These are phyloP conservation scores for Leccinum laetum DNA, from an alignment of 1,284 basidiomycete species.

Conservation along the genomic window DNA sequence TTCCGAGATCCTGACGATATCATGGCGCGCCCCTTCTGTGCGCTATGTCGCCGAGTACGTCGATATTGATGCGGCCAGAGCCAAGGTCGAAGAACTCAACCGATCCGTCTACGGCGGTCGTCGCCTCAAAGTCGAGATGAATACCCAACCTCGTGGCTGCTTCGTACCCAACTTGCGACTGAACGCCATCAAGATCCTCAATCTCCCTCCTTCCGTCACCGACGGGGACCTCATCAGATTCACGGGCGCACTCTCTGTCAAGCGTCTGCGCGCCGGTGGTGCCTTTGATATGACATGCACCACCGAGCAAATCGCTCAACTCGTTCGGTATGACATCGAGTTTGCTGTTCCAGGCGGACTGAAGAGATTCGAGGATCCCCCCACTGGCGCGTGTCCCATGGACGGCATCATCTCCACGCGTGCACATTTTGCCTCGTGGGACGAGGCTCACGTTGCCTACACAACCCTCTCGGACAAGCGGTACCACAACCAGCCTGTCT, in stretches of 20 bases:
- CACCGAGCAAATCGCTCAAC: slow-evolving; percentile 11
- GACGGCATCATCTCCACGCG: slow-evolving; percentile 35
- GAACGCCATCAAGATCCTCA: slow-evolving; percentile 34
- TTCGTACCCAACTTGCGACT: slow-evolving; percentile 21
- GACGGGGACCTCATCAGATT: slow-evolving; percentile 24
- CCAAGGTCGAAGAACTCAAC: slow-evolving; percentile 35
- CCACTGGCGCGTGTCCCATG: slow-evolving; percentile 7
- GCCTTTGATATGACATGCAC: not conserved
- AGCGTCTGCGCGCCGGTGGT: slow-evolving; percentile 16
- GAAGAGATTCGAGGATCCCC: slow-evolving; percentile 22
- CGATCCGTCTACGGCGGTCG: slow-evolving; percentile 36
- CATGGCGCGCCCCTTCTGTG: slow-evolving; percentile 42
- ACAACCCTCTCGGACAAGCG: slow-evolving; percentile 29
- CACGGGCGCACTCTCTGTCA: slow-evolving; percentile 23
- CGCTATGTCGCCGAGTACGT: slow-evolving; percentile 40
- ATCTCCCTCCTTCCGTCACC: slow-evolving; percentile 23
- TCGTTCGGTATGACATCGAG: slow-evolving; percentile 22
- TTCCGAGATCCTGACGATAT: slow-evolving; percentile 40
- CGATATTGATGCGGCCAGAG: slow-evolving; percentile 17
- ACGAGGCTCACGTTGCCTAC: slow-evolving; percentile 41
- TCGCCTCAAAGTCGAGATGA: slow-evolving; percentile 42
- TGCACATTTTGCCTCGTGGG: slow-evolving; percentile 46
- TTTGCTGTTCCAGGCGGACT: slow-evolving; percentile 17
- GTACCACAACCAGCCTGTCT: slow-evolving; percentile 34
- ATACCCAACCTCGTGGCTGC: slow-evolving; percentile 33